These are phyloP conservation scores for Kalanchoe fedtschenkoi DNA, from an alignment of 164 flowering plant species.

Conservation along the genomic window DNA sequence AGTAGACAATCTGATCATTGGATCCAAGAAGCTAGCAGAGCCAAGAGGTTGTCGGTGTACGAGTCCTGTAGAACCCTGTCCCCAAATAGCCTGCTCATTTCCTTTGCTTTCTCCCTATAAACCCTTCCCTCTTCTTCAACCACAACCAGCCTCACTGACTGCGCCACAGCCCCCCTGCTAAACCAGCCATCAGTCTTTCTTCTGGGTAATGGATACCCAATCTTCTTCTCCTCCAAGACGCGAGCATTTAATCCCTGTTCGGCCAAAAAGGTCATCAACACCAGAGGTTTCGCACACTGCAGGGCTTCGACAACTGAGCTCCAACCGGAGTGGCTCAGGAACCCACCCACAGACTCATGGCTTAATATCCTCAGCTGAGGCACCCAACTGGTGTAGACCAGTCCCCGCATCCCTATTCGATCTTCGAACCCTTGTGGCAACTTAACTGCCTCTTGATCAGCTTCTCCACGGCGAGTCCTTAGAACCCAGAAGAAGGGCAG, in stretches of 20 bases:
- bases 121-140: constrained; percentile 14
- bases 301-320: constrained; percentile 25
- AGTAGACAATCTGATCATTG: no score
- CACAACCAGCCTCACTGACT: constrained; percentile 14
- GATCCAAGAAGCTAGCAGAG: no score
- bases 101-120: not conserved
- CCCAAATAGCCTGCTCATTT: not conserved
- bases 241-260: constrained; percentile 19
- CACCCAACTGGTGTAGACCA: constrained; percentile 25
- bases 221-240: constrained; percentile 20
- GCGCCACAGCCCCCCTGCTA: constrained; percentile 12
- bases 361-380: constrained; percentile 25
- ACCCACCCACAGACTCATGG: constrained; percentile 29
- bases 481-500: constrained; percentile 30
- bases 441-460: not conserved
- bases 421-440: constrained; percentile 14
- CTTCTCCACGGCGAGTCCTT: constrained; percentile 14
- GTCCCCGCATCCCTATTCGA: constrained; percentile 8
- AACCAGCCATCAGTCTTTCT: constrained; percentile 18
- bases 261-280: constrained; percentile 16
- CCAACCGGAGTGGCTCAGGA: constrained; percentile 31
- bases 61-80: not conserved
- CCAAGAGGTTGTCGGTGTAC: not conserved
- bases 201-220: constrained; percentile 19
- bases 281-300: constrained; percentile 15